These are phyloP conservation scores for Zygosaccharomyces gambellarensis DNA, from an alignment of 805 yeast species.

Conservation along the genomic window DNA sequence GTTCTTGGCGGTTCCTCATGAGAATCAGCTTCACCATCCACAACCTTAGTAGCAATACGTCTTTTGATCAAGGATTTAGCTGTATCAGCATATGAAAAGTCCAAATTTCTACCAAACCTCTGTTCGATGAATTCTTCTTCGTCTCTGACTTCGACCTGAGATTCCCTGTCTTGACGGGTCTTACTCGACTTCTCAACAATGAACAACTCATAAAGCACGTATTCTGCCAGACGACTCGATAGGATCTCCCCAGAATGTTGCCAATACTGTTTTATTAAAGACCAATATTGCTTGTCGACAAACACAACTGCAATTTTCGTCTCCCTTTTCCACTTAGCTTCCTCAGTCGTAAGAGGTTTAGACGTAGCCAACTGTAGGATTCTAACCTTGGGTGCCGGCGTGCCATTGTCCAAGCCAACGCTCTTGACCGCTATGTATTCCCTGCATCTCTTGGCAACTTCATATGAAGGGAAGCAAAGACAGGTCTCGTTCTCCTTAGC, in stretches of 20 bases:
- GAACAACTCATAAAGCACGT: conserved; percentile 59
- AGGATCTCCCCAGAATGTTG: conserved; percentile 97
- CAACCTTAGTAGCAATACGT: conserved; percentile 67
- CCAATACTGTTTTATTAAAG: conserved; percentile 84
- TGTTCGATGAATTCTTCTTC: conserved; percentile 76
- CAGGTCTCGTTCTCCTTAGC: conserved; percentile 76
- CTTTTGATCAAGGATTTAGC: conserved; percentile 72
- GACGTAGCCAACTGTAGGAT: conserved; percentile 71
- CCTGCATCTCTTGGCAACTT: conserved; percentile 79
- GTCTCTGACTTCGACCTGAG: conserved; percentile 29
- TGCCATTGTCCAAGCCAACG: conserved; percentile 21
- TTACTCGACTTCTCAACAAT: conserved; percentile 31
- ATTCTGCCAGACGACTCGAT: conserved; percentile 85
- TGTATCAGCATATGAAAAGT: conserved; percentile 64
- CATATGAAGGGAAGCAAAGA: conserved; percentile 72
- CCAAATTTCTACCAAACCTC: conserved; percentile 84
- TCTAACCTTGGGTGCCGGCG: conserved; percentile 40
- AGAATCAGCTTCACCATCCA: conserved; percentile 34
- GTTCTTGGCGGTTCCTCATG: conserved; percentile 6
- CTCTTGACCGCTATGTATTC: conserved; percentile 56
- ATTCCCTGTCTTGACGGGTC: conserved; percentile 11
- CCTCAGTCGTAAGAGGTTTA: conserved; percentile 56
- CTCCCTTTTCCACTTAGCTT: conserved; percentile 54
- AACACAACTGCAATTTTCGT: conserved; percentile 76
- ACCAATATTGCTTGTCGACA: conserved; percentile 54